A percentile compares a stretch with the other conserved stretches of the same genome.
Conservation (phyloP, 2,329 filamentous ascomycete genomes). For the Alternaria viburni region DNA sequence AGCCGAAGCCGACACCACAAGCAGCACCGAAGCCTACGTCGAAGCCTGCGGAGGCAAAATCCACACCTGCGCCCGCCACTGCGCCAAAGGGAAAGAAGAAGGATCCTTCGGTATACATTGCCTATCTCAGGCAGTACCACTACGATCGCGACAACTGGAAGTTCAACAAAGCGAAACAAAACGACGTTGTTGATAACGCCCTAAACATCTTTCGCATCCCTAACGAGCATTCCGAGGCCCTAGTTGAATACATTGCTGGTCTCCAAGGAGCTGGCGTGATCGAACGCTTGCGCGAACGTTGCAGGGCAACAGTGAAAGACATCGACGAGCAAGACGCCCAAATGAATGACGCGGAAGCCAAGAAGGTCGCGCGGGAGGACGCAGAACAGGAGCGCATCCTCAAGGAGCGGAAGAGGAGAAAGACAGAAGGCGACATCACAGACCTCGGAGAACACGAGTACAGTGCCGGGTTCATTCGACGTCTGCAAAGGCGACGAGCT, state of each 20-base stretch:
- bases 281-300: conserved; percentile 70
- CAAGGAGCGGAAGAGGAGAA: conserved; percentile 39
- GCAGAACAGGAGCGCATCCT: conserved; percentile 45
- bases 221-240: conserved; percentile 68
- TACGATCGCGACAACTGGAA: conserved; percentile 78
- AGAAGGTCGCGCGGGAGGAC: conserved; percentile 45
- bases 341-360: conserved; percentile 45
- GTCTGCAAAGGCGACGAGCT: conserved; percentile 42
- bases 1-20: neutral
- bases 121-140: conserved; percentile 80
- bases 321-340: conserved; percentile 52
- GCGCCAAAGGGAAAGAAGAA: conserved; percentile 41
- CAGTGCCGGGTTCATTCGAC: conserved; percentile 39
- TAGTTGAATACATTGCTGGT: conserved; percentile 79
- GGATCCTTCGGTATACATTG: conserved; percentile 69
- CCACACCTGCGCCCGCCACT: neutral
- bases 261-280: conserved; percentile 75
- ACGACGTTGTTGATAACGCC: conserved; percentile 80
- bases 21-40: neutral
- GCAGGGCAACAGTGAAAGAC: conserved; percentile 64
- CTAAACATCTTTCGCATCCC: conserved; percentile 77
- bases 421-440: conserved; percentile 40
- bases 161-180: conserved; percentile 94
- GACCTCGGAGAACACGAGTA: conserved; percentile 29
- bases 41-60: neutral